Evolutionary conservation across 164 flowering plant species (phyloP).

Genomic region (Nymphaea colorata): DNA sequence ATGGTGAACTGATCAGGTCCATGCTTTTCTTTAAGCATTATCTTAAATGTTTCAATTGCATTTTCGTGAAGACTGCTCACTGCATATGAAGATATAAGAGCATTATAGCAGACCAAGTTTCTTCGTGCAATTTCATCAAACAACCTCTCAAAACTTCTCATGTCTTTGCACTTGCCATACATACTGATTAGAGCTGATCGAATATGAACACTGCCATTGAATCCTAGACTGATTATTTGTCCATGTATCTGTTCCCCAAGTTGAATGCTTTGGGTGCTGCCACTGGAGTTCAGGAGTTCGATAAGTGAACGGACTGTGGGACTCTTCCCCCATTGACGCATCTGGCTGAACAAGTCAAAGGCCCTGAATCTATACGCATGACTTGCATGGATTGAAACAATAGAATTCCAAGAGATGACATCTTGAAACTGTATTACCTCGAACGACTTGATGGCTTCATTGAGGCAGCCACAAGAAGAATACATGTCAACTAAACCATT

Average conservation of each 20-base stretch:
- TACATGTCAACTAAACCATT: slow-evolving; percentile 75
- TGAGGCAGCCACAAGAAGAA: slow-evolving; percentile 37
- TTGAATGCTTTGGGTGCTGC: slow-evolving; percentile 17
- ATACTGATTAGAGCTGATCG: slow-evolving; percentile 64
- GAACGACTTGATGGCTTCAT: slow-evolving; percentile 36
- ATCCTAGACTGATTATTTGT: slow-evolving; percentile 39
- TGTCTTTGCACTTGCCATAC: slow-evolving; percentile 64
- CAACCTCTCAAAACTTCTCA: slow-evolving; percentile 31
- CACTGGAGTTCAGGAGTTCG: slow-evolving; percentile 38
- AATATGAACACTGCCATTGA: slow-evolving; percentile 33
- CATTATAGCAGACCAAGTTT: slow-evolving; percentile 46
- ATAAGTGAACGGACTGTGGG: slow-evolving; percentile 53
- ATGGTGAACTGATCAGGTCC: slow-evolving; percentile 48
- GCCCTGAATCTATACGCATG: slow-evolving; percentile 31
- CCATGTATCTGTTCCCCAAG: slow-evolving; percentile 55
- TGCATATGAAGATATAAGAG: slow-evolving; percentile 52
- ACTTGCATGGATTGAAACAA: slow-evolving; percentile 38
- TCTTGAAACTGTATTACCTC: slow-evolving; percentile 30
- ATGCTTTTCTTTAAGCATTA: slow-evolving; percentile 52
- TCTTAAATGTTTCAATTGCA: slow-evolving; percentile 46
- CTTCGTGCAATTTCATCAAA: slow-evolving; percentile 25
- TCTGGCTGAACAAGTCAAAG: slow-evolving; percentile 28
- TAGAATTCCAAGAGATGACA: slow-evolving; percentile 72
- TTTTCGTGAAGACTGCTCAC: slow-evolving; percentile 34
- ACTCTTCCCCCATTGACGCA: slow-evolving; percentile 53